Evolutionary conservation across 2,329 filamentous ascomycete species (phyloP), one percentile per base, ranked within the genome.

Genomic region (Orbilia oligospora): DNA sequence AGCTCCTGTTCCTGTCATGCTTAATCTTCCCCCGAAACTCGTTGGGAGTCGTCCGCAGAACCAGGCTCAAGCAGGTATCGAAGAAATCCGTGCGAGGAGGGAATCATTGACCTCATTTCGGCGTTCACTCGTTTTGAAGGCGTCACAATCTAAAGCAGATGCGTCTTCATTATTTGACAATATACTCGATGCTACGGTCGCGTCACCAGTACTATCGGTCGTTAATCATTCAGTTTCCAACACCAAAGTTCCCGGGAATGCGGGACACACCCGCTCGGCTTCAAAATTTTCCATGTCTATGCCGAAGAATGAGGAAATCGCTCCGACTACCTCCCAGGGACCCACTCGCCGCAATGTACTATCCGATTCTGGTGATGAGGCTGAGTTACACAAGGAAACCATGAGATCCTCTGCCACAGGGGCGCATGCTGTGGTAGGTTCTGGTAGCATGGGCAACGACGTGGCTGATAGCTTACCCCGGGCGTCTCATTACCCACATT

Each of bases 1-100:
- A 14, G 96, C 96, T 2, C 94, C 93, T 0, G 96, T 99, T 1
- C 96, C 96, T 2, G 91, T 92, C 80, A 94, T 97, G 91, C 88
- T 99, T 72, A 98, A 97, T 82, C 86, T 99, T 12, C 96, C 96
- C 0, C 93, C 94, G 53, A 92, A 93, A 82, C 86, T 98, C 64
- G 97, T 94, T 0, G 92, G 91, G 82, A 55, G 63, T 49, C 66
- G 56, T 65, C 56, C 18, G 46, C 81, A 68, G 24, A 61, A 27
- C 24, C 73, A 78, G 20, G 33, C 36, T 8, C 61, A 69, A 12
- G 48, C 51, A 70, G 71, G 49, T 36, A 71, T 14, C 0, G 68
- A 61, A 24, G 73, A 75, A 16, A 63, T 72, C 9, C 68, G 63
- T 18, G 53, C 64, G 8, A 66, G 61, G 27, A 71, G 75, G 48